These are phyloP conservation scores for Echinosophora koreensis DNA, from an alignment of 306 rosid genomes.

Conservation along the genomic window DNA sequence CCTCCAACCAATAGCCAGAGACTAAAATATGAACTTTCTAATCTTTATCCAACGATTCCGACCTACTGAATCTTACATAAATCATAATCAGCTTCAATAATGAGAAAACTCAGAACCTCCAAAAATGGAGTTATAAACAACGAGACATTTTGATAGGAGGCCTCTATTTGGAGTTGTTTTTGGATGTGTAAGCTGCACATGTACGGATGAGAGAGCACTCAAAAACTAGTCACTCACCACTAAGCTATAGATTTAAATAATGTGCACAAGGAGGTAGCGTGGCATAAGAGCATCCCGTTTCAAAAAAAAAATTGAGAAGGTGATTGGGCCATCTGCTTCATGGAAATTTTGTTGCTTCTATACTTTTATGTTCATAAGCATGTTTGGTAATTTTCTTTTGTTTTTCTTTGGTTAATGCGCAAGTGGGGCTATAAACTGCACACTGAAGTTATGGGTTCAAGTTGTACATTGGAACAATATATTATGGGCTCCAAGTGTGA, in stretches of 20 bases:
- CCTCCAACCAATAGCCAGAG: no score
- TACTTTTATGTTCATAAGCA: neutral
- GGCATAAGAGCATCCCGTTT: neutral
- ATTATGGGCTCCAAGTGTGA: no score
- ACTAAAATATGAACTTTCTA: no score
- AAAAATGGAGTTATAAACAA: neutral
- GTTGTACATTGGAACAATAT: no score
- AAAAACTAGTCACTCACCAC: neutral
- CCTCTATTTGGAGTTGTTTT: neutral
- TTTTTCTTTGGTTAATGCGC: neutral
- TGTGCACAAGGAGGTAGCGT: neutral
- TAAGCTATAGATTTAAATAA: neutral
- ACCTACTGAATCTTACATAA: neutral
- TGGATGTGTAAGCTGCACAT: no score
- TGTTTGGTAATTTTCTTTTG: neutral
- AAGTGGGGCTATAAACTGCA: neutral
- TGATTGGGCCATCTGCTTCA: neutral
- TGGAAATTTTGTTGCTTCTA: neutral
- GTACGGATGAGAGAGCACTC: neutral
- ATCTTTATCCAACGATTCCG: no score
- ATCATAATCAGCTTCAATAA: neutral
- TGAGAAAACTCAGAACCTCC: neutral
- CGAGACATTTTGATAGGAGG: neutral
- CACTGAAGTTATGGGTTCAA: neutral
- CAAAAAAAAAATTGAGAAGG: neutral